Percentiles rank a stretch among this genome's conserved stretches.
Evolutionary conservation across 495 filamentous ascomycete genomes (phyloP).

Genomic region (Penicillium cataractarum): DNA sequence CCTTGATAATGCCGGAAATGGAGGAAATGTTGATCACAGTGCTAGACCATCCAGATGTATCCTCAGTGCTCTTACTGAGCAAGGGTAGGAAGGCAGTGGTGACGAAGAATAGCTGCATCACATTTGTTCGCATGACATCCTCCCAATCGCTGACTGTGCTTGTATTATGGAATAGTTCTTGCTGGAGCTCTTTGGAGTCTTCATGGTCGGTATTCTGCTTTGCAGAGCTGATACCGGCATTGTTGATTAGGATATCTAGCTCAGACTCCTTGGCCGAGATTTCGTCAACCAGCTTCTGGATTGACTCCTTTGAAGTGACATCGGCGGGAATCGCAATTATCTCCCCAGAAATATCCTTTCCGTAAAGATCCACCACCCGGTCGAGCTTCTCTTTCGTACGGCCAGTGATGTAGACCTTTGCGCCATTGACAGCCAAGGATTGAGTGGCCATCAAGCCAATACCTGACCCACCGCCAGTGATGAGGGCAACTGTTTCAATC

Average conservation of each 20-base stretch:
- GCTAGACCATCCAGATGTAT: constrained; percentile 51
- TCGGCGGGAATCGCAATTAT: constrained; percentile 61
- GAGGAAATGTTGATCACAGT: constrained; percentile 64
- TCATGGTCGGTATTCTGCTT: constrained; percentile 38
- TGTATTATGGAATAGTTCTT: constrained; percentile 59
- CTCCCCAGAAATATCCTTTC: constrained; percentile 51
- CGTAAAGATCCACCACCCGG: constrained; percentile 48
- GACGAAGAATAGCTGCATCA: constrained; percentile 52
- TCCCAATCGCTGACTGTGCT: constrained; percentile 50
- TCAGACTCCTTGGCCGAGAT: constrained; percentile 47
- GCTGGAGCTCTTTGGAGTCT: constrained; percentile 51
- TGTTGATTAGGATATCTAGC: constrained; percentile 60
- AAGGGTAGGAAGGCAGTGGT: constrained; percentile 46
- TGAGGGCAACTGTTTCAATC: constrained; percentile 47
- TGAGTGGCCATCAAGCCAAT: constrained; percentile 59
- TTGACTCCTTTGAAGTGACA: constrained; percentile 50
- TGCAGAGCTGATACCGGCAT: constrained; percentile 51
- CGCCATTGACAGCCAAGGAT: constrained; percentile 63
- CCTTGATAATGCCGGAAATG: constrained; percentile 54
- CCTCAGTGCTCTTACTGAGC: constrained; percentile 46
- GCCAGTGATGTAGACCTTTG: constrained; percentile 63
- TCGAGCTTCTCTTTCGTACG: constrained; percentile 59
- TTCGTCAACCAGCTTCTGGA: constrained; percentile 47
- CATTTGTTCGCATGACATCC: constrained; percentile 50
- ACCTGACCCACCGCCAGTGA: constrained; percentile 59